Conservation (phyloP, 1,284 basidiomycete genomes). For the Gastroboletus turbinatus region DNA sequence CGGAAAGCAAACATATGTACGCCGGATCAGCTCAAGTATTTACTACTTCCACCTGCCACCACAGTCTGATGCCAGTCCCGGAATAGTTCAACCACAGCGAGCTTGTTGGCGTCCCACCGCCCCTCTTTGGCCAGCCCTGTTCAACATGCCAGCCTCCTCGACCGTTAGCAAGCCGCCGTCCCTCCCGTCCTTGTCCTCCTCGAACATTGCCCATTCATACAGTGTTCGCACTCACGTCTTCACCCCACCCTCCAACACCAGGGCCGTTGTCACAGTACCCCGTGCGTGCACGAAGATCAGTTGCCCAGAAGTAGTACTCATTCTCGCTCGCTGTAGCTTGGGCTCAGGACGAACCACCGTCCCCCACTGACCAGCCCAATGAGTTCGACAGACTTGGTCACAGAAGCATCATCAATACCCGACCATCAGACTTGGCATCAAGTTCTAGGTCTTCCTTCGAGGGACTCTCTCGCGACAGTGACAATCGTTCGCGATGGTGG, state of each 20-base stretch:
- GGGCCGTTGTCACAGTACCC: slow-evolving; percentile 65
- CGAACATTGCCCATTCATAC: slow-evolving; percentile 14
- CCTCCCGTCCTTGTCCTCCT: slow-evolving; percentile 23
- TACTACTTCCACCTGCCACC: neutral
- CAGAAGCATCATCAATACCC: slow-evolving; percentile 35
- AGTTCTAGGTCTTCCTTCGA: slow-evolving; percentile 46
- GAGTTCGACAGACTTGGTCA: slow-evolving; percentile 29
- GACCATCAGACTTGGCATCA: slow-evolving; percentile 52
- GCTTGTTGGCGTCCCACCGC: neutral
- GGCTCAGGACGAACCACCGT: slow-evolving; percentile 79
- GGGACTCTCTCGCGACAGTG: slow-evolving; percentile 35
- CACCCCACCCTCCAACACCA: slow-evolving; percentile 42
- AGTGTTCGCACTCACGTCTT: slow-evolving; percentile 37
- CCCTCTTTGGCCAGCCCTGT: slow-evolving; percentile 13
- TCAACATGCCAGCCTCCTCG: slow-evolving; percentile 24
- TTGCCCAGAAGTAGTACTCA: neutral
- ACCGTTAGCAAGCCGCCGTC: slow-evolving; percentile 17
- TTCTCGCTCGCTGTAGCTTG: slow-evolving; percentile 51
- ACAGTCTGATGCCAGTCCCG: neutral
- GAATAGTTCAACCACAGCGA: neutral
- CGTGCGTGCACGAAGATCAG: slow-evolving; percentile 46
- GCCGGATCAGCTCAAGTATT: neutral
- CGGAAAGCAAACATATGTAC: slow-evolving; percentile 14
- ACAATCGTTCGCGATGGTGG: slow-evolving; percentile 61
- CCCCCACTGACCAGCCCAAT: slow-evolving; percentile 52